A percentile compares a stretch with the other conserved stretches of the same genome.
These are phyloP conservation scores for Podaxis carcinomalis DNA, from an alignment of 768 basidiomycete genomes.

Conservation along the genomic window DNA sequence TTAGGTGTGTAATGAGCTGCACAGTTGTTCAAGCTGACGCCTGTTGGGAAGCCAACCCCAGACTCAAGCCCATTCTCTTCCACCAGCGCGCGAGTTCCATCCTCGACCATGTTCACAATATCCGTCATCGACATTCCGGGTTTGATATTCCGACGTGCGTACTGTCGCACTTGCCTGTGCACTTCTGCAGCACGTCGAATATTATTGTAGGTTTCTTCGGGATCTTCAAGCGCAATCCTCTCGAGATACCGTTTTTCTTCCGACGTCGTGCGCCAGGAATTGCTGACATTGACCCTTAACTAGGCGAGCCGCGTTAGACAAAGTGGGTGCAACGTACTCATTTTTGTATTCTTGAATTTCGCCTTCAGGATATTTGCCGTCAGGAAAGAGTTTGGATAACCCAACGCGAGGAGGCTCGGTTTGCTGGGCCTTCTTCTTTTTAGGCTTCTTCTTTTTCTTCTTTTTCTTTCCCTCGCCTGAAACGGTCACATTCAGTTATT, in stretches of 20 bases:
- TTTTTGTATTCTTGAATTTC: constrained; percentile 89
- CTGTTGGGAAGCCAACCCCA: constrained; percentile 96
- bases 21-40: constrained; percentile 88
- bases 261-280: constrained; percentile 81
- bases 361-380: constrained; percentile 87
- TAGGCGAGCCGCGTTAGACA: background rate
- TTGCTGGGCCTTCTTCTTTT: constrained; percentile 79
- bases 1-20: constrained; percentile 98
- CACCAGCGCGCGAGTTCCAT: constrained; percentile 84
- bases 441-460: constrained; percentile 92
- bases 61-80: constrained; percentile 84
- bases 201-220: constrained; percentile 79
- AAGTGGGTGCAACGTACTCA: constrained; percentile 55
- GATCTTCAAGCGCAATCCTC: constrained; percentile 70
- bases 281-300: constrained; percentile 42
- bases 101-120: constrained; percentile 91
- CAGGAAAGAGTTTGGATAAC: constrained; percentile 82
- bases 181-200: constrained; percentile 95
- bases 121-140: constrained; percentile 95
- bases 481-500: background rate
- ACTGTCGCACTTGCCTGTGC: constrained; percentile 84
- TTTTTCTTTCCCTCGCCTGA: constrained; percentile 66
- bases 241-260: constrained; percentile 90
- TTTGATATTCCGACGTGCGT: constrained; percentile 77
- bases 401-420: constrained; percentile 90